These are phyloP conservation scores for Boletus subcaerulescens DNA, from an alignment of 768 basidiomycete species.

Conservation along the genomic window DNA sequence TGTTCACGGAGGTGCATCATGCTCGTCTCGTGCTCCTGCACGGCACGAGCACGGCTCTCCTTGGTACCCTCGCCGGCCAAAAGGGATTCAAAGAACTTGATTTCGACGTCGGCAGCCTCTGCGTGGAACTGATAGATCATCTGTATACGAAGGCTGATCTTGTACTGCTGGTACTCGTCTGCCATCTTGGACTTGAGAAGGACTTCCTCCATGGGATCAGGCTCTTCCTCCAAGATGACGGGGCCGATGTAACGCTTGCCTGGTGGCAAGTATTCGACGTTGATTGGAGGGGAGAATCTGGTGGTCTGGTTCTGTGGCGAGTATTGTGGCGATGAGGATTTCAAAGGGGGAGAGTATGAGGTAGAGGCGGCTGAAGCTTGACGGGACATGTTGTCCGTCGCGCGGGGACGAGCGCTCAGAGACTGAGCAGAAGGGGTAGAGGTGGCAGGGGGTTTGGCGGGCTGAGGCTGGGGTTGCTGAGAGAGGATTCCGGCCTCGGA, in stretches of 20 bases:
- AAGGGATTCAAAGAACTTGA: constrained; percentile 29
- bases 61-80: constrained; percentile 27
- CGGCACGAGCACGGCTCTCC: constrained; percentile 26
- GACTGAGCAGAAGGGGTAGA: constrained; percentile 4
- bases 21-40: constrained; percentile 32
- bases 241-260: constrained; percentile 35
- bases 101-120: constrained; percentile 29
- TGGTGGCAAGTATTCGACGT: constrained; percentile 16
- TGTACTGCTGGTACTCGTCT: constrained; percentile 30
- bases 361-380: constrained; percentile 28
- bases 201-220: constrained; percentile 26
- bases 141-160: constrained; percentile 32
- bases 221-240: constrained; percentile 27
- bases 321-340: constrained; percentile 23
- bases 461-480: constrained; percentile 15
- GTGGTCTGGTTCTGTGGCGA: constrained; percentile 23
- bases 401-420: constrained; percentile 21
- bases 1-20: constrained; percentile 34
- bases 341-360: constrained; percentile 20
- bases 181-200: constrained; percentile 34
- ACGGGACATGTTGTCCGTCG: constrained; percentile 30
- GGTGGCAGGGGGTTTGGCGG: constrained; percentile 1
- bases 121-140: constrained; percentile 34
- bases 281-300: constrained; percentile 26
- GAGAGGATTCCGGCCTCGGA: constrained; percentile 28